Percentiles rank a stretch among this genome's conserved stretches.
These are phyloP conservation scores for Eutrema japonicum DNA, from an alignment of 345 rosid species.

Conservation along the genomic window DNA sequence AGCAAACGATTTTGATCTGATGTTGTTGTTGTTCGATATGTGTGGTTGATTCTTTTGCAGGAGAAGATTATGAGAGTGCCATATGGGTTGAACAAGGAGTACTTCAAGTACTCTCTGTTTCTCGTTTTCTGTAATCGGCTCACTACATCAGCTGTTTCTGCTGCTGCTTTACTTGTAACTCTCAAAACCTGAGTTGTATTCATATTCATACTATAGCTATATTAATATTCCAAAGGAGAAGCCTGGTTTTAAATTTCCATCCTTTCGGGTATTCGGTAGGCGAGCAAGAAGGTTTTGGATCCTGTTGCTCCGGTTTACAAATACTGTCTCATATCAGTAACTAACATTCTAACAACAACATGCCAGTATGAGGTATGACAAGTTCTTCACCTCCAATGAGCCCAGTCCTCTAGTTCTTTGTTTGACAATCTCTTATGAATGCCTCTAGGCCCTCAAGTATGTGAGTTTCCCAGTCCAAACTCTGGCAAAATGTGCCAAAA, in stretches of 20 bases:
- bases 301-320: constrained; percentile 92
- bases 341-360: constrained; percentile 88
- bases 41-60: constrained; percentile 48
- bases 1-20: too few species aligned
- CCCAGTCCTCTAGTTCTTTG: neutral
- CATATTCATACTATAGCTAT: neutral
- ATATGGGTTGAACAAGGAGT: constrained; percentile 82
- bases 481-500: constrained; percentile 93
- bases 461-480: constrained; percentile 97
- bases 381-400: neutral
- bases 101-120: constrained; percentile 74
- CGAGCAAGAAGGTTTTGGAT: constrained; percentile 72
- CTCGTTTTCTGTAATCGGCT: constrained; percentile 93
- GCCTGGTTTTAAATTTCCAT: neutral
- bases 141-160: constrained; percentile 84
- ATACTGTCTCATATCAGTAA: constrained; percentile 72
- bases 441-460: constrained; percentile 85
- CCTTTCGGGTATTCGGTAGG: constrained; percentile 48
- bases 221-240: neutral
- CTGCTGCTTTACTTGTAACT: constrained; percentile 65
- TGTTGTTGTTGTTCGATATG: neutral
- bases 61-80: constrained; percentile 96
- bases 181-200: neutral
- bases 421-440: constrained; percentile 22
- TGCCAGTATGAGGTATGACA: constrained; percentile 89